A percentile compares a stretch with the other conserved stretches of the same genome.
Conservation (phyloP, 176 grass and related monocot genomes). For the Avena eriantha region DNA sequence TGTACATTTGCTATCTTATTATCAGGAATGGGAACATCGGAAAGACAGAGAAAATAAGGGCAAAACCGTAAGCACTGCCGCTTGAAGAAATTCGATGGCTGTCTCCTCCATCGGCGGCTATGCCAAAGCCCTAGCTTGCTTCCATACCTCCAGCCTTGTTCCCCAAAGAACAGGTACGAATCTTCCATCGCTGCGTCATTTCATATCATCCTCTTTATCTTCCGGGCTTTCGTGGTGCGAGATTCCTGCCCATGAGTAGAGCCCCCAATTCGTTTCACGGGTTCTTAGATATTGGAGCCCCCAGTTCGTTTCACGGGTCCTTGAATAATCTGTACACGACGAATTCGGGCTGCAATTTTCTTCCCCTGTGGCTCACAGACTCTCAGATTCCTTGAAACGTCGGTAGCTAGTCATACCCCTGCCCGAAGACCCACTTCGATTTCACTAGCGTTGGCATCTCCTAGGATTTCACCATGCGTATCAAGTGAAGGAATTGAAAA, state of each 20-base stretch:
- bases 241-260: background rate
- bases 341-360: background rate
- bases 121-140: slow-evolving; percentile 35
- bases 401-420: background rate
- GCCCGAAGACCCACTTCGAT: background rate
- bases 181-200: background rate
- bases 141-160: background rate
- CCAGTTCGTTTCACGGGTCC: background rate
- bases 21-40: too few species aligned
- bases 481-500: background rate
- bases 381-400: background rate
- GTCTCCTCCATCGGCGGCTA: background rate
- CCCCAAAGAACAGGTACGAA: slow-evolving; percentile 37
- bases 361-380: background rate
- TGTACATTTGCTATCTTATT: too few species aligned
- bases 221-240: background rate
- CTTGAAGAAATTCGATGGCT: slow-evolving; percentile 36
- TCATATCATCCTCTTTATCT: background rate
- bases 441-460: background rate
- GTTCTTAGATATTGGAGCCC: background rate
- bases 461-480: background rate
- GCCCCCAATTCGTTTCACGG: background rate
- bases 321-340: background rate
- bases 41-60: background rate
- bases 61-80: background rate